Evolutionary conservation across 2,329 filamentous ascomycete genomes (phyloP).

Genomic region (Lasiodiplodia theobromae): DNA sequence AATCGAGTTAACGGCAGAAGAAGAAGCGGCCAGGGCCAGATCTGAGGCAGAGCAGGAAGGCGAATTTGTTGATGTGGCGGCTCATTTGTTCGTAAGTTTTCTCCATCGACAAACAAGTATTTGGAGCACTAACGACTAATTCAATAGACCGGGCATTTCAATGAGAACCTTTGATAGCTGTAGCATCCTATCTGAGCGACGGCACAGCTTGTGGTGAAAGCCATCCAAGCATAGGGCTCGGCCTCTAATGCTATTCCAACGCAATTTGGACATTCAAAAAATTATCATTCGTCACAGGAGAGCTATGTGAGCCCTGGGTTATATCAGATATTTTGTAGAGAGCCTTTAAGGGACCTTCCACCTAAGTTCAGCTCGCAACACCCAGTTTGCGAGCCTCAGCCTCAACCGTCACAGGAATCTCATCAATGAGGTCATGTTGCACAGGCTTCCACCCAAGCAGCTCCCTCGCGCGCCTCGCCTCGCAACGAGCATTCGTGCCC

Average conservation of each 20-base stretch:
- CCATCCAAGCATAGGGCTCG: too few relatives aligned
- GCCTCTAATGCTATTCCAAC: too few relatives aligned
- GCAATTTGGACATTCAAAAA: too few relatives aligned
- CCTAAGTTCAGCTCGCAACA: neutral
- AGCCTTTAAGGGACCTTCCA: too few relatives aligned
- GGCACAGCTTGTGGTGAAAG: too few relatives aligned
- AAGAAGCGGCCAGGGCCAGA: neutral
- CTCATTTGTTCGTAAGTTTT: neutral
- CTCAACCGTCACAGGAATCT: conserved; percentile 5
- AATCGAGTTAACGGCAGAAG: neutral
- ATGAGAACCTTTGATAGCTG: neutral
- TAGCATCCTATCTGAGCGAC: neutral
- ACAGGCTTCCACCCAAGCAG: conserved; percentile 66
- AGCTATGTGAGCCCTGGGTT: too few relatives aligned
- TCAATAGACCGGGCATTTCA: neutral
- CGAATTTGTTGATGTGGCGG: neutral
- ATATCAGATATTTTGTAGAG: too few relatives aligned
- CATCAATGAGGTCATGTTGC: conserved; percentile 37
- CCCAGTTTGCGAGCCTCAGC: neutral
- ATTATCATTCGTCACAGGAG: too few relatives aligned
- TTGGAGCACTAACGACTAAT: neutral
- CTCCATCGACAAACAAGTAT: neutral
- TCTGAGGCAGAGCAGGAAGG: neutral
- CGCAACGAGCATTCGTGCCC: conserved; percentile 67
- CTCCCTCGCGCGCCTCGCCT: conserved; percentile 62